Base-by-base conservation (phyloP, 306 rosid genomes). In the Cotoneaster glaucophyllus region DNA sequence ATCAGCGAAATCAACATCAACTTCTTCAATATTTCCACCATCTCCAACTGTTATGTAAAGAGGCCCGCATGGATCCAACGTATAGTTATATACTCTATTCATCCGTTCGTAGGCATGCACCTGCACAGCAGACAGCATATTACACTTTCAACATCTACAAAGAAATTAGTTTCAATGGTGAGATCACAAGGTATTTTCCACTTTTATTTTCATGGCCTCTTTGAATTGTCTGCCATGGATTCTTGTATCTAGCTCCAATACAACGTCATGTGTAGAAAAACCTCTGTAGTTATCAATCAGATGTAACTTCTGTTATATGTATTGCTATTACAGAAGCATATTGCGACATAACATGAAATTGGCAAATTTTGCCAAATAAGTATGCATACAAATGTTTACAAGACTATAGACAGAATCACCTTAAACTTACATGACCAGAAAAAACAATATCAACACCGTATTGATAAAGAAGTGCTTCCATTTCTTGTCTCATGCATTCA, bases 91-190 rank as follows among this genome's bases (percentile, higher is more conserved):
- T 69, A 91, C 89, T 91, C 93, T 84, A 71, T 93, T 93, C 93
- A 87, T 91, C 66, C 97, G 81, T 87, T 93, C 98, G 65, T 91
- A 93, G 64, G 98, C 96, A 83, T 91, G 98, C 64, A 93, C 98
- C 98, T 93, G 80, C 56, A 78, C 58, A 73, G 73, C 48, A 71
- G 81, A 73, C 34, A 66, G 41, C 68, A 64, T 45, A 18, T 65
- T 24, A 70, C 37, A 24, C 26, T 9, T 63, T 48, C 66, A 79
- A 54, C 19, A 62, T 66, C 64, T 72, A 69, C 39, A 22, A 56
- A 76, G 62, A 78, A 50, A 82, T 22, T 12, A 69, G 56, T 14
- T 41, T 11, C 12, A 48, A 64, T 45, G 19, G 44, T 11, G 50
- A 37, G 41, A 37, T 37, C 41, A 37, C 2, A 37, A 37, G 41